Percentiles rank a stretch among this genome's conserved stretches.
Evolutionary conservation across 192 early-diverging fungal species (phyloP).

Genomic region (Pilaira anomala): DNA sequence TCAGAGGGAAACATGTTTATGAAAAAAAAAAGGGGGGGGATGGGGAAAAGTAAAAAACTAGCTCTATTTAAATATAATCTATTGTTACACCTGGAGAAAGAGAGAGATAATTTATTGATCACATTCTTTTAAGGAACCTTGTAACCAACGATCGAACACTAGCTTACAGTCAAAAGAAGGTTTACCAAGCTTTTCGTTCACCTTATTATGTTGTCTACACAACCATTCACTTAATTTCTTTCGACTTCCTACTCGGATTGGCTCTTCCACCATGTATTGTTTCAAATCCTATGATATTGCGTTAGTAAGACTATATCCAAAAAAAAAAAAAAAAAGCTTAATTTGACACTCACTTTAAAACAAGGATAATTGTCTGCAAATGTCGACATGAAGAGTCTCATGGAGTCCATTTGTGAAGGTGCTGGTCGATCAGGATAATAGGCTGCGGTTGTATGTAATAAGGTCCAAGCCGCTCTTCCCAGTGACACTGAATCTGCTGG

Average conservation of each 20-base stretch:
- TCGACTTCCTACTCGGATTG: slow-evolving; percentile 71
- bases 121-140: slow-evolving; percentile 61
- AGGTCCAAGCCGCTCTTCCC: slow-evolving; percentile 93
- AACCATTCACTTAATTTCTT: slow-evolving; percentile 78
- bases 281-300: slow-evolving; percentile 59
- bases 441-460: slow-evolving; percentile 95
- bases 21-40: background rate
- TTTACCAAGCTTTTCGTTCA: slow-evolving; percentile 87
- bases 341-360: slow-evolving; percentile 52
- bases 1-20: too few species aligned
- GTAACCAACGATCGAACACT: slow-evolving; percentile 88
- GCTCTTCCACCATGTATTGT: slow-evolving; percentile 65
- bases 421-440: slow-evolving; percentile 89
- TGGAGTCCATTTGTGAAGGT: slow-evolving; percentile 63
- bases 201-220: slow-evolving; percentile 92
- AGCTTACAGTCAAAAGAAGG: slow-evolving; percentile 87
- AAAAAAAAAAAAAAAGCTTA: background rate
- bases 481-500: slow-evolving; percentile 81
- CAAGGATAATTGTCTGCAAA: slow-evolving; percentile 94
- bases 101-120: background rate
- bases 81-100: too few species aligned
- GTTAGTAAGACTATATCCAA: background rate
- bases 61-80: background rate
- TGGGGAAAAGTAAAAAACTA: background rate
- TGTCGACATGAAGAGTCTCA: slow-evolving; percentile 67